phyloP scores from a whole-genome alignment of 345 rosid genomes.

The Nasturtium officinale region DNA sequence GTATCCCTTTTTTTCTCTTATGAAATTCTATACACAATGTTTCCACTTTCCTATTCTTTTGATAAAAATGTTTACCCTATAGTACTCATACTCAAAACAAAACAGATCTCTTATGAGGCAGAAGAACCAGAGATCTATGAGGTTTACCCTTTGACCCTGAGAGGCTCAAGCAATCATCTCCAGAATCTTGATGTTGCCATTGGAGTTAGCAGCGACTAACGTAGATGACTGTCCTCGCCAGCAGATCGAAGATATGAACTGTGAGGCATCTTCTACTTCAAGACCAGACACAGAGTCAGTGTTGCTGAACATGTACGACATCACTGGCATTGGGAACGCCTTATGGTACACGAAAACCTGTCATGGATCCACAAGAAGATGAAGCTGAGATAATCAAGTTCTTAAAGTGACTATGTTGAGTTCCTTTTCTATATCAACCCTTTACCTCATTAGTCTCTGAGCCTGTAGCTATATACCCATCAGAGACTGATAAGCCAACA shows the following conservation, averaged over 20 bases:
- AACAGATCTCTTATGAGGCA: conserved; percentile 22
- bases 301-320: conserved; percentile 73
- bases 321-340: conserved; percentile 95
- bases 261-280: conserved; percentile 39
- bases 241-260: conserved; percentile 78
- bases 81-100: conserved; percentile 17
- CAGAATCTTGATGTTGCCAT: conserved; percentile 79
- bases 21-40: conserved; percentile 41
- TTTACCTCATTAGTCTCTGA: conserved; percentile 98
- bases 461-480: conserved; percentile 98
- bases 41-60: conserved; percentile 24
- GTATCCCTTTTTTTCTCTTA: background rate
- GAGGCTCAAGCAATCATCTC: conserved; percentile 62
- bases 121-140: conserved; percentile 27
- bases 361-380: conserved; percentile 18
- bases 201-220: conserved; percentile 79
- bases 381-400: background rate
- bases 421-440: background rate
- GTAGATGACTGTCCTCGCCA: conserved; percentile 88
- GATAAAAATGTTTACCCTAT: conserved; percentile 36
- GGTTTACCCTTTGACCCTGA: background rate
- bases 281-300: conserved; percentile 61
- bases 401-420: background rate
- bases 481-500: conserved; percentile 88
- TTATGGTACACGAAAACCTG: conserved; percentile 94